Evolutionary conservation across 805 yeast genomes (phyloP).

Genomic region (Nakazawaea sp.): DNA sequence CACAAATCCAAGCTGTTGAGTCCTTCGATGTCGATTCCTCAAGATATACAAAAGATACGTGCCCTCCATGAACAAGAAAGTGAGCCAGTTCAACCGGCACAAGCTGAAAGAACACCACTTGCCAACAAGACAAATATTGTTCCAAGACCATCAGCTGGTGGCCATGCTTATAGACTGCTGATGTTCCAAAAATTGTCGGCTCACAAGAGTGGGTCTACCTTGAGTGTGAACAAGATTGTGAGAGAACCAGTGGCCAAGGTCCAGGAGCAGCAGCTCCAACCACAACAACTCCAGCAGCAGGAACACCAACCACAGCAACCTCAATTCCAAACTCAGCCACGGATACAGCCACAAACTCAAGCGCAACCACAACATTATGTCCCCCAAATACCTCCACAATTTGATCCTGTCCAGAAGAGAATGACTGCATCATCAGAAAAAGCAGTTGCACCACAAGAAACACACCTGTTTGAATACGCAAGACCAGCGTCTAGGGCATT

Average conservation of each 20-base stretch:
- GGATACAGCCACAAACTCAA: neutral
- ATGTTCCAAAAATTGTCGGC: constrained; percentile 3
- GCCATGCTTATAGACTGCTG: constrained; percentile 5
- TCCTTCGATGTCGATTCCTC: neutral
- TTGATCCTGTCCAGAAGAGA: neutral
- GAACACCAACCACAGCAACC: neutral
- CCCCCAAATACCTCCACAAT: too few species aligned
- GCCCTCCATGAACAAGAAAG: too few species aligned
- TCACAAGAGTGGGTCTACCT: neutral
- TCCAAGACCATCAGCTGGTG: neutral
- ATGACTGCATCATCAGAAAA: neutral
- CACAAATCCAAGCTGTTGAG: constrained; percentile 5
- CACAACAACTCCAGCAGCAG: too few species aligned
- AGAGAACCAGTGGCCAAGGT: too few species aligned
- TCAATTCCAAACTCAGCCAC: too few species aligned
- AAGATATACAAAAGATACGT: too few species aligned
- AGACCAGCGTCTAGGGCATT: too few species aligned
- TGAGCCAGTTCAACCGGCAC: too few species aligned
- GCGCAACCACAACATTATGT: neutral
- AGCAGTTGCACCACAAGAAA: neutral
- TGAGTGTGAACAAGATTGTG: neutral
- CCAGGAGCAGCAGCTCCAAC: too few species aligned
- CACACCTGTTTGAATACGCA: neutral
- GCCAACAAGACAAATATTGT: constrained; percentile 1
- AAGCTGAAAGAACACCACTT: neutral